Base-by-base conservation (phyloP, 1,284 basidiomycete species). In the Apiotrichum gracile region DNA sequence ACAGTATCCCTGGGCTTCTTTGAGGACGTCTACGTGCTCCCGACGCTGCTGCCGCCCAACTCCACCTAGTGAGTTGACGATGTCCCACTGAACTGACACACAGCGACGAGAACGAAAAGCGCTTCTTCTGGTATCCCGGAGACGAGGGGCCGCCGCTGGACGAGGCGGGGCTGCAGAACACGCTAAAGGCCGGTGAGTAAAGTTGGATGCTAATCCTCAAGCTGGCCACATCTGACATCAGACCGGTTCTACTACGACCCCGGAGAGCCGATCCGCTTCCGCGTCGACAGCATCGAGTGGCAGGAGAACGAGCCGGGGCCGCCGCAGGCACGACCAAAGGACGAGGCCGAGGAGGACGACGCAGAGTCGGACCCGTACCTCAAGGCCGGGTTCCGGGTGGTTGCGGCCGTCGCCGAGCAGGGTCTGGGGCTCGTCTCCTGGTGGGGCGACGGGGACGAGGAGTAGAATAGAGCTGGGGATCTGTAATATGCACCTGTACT, bases 301-400 rank as follows among this genome's bases (percentile, higher is more conserved):
- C 87, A 85, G 68, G 92, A 97, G 65, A 84, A 90, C 60, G 88
- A 93, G 65, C 92, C 92, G 0, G 88, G 89, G 2, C 90, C 91
- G 1, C 67, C 66, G 0, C 52, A 54, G 13, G 60, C 61, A 21
- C 52, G 58, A 22, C 63, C 63, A 2, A 56, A 58, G 17, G 57
- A 60, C 14, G 51, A 55, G 14, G 39, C 54, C 37, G 6, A 34
- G 19, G 46, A 27, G 29, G 29, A 47, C 12, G 57, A 53, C 25
- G 51, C 51, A 17, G 44, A 50, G 16, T 47, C 55, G 37, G 57
- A 55, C 38, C 54, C 57, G 33, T 49, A 46, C 22, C 45, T 49
- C 26, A 42, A 34, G 21, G 57, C 57, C 7, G 54, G 54, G 19
- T 59, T 49, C 39, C 48, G 54, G 13, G 47, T 59, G 45, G 39